phyloP scores from a whole-genome alignment of 1,139 yeast species.

The Hanseniaspora sp. region DNA sequence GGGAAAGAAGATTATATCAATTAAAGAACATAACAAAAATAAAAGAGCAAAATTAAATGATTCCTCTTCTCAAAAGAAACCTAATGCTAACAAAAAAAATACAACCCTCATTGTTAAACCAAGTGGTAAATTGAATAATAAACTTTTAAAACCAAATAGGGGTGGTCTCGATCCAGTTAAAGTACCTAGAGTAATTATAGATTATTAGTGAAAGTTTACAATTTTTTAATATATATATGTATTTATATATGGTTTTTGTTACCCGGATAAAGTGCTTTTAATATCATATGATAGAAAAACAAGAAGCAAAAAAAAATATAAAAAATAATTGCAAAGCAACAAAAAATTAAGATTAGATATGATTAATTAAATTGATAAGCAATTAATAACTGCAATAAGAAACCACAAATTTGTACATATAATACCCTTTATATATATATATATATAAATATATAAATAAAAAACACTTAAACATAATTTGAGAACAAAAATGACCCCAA shows the following conservation, averaged over 20 bases:
- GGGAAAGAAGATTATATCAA: conserved; percentile 6
- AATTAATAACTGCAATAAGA: too few species aligned
- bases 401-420: neutral
- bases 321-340: neutral
- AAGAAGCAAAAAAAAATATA: neutral
- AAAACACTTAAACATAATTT: too few species aligned
- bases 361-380: too few species aligned
- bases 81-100: neutral
- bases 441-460: too few species aligned
- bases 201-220: neutral
- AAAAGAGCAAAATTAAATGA: conserved; percentile 12
- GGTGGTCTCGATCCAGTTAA: conserved; percentile 13
- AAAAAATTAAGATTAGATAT: too few species aligned
- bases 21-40: conserved; percentile 6
- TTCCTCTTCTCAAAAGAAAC: neutral
- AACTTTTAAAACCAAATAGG: conserved; percentile 13
- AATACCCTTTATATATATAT: too few species aligned
- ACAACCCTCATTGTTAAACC: conserved; percentile 9
- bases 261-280: neutral
- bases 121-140: conserved; percentile 9
- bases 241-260: neutral
- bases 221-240: neutral
- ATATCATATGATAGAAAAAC: neutral
- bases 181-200: conserved; percentile 6
- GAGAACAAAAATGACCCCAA: neutral